Evolutionary conservation across 805 yeast genomes (phyloP).

Genomic region (Candida koratica): DNA sequence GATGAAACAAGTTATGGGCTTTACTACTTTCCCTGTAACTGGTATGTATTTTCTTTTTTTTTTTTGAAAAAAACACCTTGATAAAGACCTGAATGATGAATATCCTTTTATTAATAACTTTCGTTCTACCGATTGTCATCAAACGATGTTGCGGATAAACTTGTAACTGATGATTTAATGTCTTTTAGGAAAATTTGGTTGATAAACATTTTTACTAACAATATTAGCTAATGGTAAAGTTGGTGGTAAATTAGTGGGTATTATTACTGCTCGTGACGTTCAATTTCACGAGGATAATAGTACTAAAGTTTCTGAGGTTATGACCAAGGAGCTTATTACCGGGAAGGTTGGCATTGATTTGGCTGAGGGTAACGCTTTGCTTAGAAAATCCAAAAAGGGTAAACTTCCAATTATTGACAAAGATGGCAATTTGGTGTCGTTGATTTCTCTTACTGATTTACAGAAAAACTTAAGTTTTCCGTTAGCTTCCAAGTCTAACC

Average conservation of each 20-base stretch:
- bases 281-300: constrained; percentile 82
- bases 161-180: constrained; percentile 13
- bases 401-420: constrained; percentile 90
- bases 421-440: constrained; percentile 71
- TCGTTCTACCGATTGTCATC: constrained; percentile 99
- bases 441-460: constrained; percentile 93
- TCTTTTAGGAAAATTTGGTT: no score
- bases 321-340: constrained; percentile 86
- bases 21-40: constrained; percentile 98
- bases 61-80: no score
- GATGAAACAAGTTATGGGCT: constrained; percentile 72
- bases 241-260: constrained; percentile 90
- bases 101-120: constrained; percentile 59
- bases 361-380: constrained; percentile 81
- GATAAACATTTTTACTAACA: no score
- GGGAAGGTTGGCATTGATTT: constrained; percentile 80
- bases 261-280: constrained; percentile 93
- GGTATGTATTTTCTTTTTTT: constrained; percentile 62
- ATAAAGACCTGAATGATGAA: constrained; percentile 11
- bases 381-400: constrained; percentile 94
- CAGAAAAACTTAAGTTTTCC: constrained; percentile 95
- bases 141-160: constrained; percentile 92
- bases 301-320: constrained; percentile 65
- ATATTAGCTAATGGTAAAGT: constrained; percentile 74
- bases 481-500: constrained; percentile 86